Percentiles rank a stretch among this genome's conserved stretches.
Evolutionary conservation across 2,329 filamentous ascomycete genomes (phyloP).

Genomic region (Aspergillus alliaceus): DNA sequence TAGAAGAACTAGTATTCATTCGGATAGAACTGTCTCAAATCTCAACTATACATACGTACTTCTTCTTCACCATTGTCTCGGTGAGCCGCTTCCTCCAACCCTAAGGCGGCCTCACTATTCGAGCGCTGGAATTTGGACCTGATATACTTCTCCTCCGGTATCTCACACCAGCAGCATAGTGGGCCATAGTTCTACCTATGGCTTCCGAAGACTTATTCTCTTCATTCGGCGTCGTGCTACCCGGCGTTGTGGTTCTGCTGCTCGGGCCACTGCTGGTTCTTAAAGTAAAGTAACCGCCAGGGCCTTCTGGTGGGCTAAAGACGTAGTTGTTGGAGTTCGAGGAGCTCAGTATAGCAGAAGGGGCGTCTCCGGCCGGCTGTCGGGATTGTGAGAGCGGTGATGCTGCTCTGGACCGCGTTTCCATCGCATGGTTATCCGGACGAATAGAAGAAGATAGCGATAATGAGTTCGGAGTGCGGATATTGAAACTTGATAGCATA

Average conservation of each 20-base stretch:
- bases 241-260: slow-evolving; percentile 23
- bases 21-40: too few relatives aligned
- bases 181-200: slow-evolving; percentile 22
- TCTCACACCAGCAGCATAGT: slow-evolving; percentile 25
- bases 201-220: slow-evolving; percentile 17
- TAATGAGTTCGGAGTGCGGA: slow-evolving; percentile 10
- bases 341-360: slow-evolving; percentile 8
- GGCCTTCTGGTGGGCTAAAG: slow-evolving; percentile 12
- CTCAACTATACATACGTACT: too few relatives aligned
- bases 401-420: slow-evolving; percentile 13
- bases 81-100: too few relatives aligned
- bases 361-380: slow-evolving; percentile 3
- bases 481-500: slow-evolving; percentile 19
- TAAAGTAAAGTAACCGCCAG: slow-evolving; percentile 24
- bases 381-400: slow-evolving; percentile 18
- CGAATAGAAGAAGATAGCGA: slow-evolving; percentile 20
- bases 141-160: slow-evolving; percentile 27
- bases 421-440: slow-evolving; percentile 10
- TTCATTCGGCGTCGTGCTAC: slow-evolving; percentile 15
- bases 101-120: not conserved
- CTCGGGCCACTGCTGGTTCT: slow-evolving; percentile 11
- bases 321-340: slow-evolving; percentile 9
- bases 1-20: too few relatives aligned
- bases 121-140: slow-evolving; percentile 17
- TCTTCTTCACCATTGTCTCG: too few relatives aligned